phyloP scores from a whole-genome alignment of 2,329 filamentous ascomycete genomes.

The Pestalotiopsis sp. region DNA sequence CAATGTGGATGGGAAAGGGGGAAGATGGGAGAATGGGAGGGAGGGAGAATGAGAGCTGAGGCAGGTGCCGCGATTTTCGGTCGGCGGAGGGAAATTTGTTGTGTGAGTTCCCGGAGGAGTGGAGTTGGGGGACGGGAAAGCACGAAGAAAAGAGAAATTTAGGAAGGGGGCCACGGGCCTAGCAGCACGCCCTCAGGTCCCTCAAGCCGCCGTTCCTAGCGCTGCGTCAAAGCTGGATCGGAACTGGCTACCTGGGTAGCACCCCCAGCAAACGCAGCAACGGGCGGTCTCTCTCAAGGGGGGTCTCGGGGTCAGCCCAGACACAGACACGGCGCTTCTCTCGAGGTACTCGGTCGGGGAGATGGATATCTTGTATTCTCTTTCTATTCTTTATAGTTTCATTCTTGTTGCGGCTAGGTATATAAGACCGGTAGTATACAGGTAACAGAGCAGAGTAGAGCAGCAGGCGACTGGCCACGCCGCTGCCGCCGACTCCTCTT shows the following conservation, averaged over 20 bases:
- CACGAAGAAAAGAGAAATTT: neutral
- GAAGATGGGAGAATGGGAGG: neutral
- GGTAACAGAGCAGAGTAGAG: no score
- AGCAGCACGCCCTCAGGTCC: constrained; percentile 2
- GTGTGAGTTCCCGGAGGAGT: constrained; percentile 9
- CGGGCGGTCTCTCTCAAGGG: neutral
- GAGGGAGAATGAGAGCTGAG: neutral
- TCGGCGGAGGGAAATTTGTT: constrained; percentile 8
- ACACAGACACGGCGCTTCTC: neutral
- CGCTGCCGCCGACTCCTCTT: no score
- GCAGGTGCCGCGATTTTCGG: constrained; percentile 6
- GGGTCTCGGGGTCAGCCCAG: neutral
- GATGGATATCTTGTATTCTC: neutral
- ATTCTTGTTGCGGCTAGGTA: no score
- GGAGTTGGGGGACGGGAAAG: constrained; percentile 3
- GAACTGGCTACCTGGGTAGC: constrained; percentile 6
- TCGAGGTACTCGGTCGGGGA: neutral
- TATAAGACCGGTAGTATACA: no score
- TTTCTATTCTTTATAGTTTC: neutral
- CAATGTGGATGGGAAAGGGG: neutral
- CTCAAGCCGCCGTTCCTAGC: constrained; percentile 9
- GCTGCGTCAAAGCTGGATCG: constrained; percentile 9
- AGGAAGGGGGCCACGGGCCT: constrained; percentile 5
- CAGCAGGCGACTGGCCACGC: no score
- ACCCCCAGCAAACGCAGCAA: neutral